Evolutionary conservation across 768 basidiomycete genomes (phyloP).

Genomic region (Baorangia bicolor): DNA sequence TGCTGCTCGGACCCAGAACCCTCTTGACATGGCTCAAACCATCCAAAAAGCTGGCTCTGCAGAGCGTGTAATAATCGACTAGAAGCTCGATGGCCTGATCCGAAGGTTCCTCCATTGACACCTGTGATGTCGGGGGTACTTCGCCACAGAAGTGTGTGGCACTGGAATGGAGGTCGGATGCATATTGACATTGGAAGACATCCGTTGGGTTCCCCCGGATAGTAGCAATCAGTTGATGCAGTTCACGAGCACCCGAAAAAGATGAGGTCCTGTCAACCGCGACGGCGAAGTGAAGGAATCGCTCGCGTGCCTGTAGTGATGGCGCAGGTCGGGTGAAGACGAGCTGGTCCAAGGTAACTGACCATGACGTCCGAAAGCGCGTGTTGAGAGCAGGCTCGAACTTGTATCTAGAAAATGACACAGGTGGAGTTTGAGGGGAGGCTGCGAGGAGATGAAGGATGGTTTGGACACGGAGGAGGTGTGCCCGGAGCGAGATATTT

Average conservation of each 20-base stretch:
- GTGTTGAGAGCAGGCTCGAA: background rate
- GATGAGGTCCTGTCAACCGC: background rate
- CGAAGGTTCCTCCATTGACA: background rate
- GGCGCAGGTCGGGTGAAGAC: slow-evolving; percentile 4
- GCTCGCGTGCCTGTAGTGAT: background rate
- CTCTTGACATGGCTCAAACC: background rate
- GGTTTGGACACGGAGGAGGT: background rate
- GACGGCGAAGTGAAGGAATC: background rate
- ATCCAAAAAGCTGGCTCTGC: background rate
- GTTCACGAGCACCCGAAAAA: background rate
- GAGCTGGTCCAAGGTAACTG: background rate
- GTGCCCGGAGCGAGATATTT: background rate
- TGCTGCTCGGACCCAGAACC: slow-evolving; percentile 9
- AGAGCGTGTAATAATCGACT: background rate
- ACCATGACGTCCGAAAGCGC: background rate
- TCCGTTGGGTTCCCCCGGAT: background rate
- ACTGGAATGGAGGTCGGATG: background rate
- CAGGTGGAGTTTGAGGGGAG: background rate
- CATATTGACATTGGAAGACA: background rate
- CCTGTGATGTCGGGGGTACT: background rate
- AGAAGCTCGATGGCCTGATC: background rate
- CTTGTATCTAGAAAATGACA: background rate
- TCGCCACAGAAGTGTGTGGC: background rate
- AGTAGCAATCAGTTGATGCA: background rate
- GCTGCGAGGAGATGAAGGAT: background rate